phyloP scores from a whole-genome alignment of 2,329 filamentous ascomycete species.

The Talaromyces sp. region DNA sequence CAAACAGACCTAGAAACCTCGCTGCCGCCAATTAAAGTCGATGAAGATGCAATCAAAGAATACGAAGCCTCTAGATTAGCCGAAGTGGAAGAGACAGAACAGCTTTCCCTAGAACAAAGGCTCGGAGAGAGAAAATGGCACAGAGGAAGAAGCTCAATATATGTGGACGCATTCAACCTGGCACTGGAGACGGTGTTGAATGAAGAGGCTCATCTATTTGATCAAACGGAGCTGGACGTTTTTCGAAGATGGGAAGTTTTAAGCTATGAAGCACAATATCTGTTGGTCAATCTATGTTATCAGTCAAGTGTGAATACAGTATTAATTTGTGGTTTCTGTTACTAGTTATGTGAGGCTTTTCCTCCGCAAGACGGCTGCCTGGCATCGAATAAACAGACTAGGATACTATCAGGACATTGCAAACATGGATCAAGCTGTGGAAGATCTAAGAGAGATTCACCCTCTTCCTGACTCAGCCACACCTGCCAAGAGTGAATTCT shows the following conservation, averaged over 20 bases:
- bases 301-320: background rate
- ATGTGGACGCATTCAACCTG: slow-evolving; percentile 95
- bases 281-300: slow-evolving; percentile 54
- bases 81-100: slow-evolving; percentile 38
- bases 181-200: slow-evolving; percentile 84
- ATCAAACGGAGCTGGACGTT: slow-evolving; percentile 69
- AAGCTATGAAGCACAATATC: slow-evolving; percentile 81
- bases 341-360: slow-evolving; percentile 84
- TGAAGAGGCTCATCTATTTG: slow-evolving; percentile 84
- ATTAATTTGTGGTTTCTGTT: slow-evolving; percentile 18
- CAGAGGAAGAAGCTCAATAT: slow-evolving; percentile 79
- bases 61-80: slow-evolving; percentile 69
- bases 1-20: slow-evolving; percentile 68
- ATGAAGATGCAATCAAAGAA: slow-evolving; percentile 69
- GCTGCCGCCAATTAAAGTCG: slow-evolving; percentile 63
- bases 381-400: slow-evolving; percentile 77
- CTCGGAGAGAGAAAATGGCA: slow-evolving; percentile 63
- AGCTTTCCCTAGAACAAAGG: slow-evolving; percentile 46
- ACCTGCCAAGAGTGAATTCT: slow-evolving; percentile 29
- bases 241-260: slow-evolving; percentile 72
- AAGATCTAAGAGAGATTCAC: slow-evolving; percentile 58
- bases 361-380: slow-evolving; percentile 81
- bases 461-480: slow-evolving; percentile 51
- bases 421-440: slow-evolving; percentile 64
- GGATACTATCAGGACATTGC: slow-evolving; percentile 80